phyloP scores from a whole-genome alignment of 2,329 filamentous ascomycete genomes.

The Simplicillium sp. region DNA sequence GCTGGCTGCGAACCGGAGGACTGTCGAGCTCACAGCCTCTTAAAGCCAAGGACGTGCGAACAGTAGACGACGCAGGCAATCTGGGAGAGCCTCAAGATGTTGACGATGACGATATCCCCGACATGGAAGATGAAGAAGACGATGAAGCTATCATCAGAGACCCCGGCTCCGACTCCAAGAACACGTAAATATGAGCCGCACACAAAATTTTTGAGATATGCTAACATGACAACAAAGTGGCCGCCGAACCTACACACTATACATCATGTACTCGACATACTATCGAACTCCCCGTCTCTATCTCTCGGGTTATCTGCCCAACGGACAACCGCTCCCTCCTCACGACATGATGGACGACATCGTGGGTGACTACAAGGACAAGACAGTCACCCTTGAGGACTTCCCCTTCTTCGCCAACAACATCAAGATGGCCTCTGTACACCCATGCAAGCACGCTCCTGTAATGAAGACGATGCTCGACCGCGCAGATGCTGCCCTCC shows the following conservation, averaged over 20 bases:
- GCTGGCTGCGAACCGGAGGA: conserved; percentile 85
- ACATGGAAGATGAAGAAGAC: conserved; percentile 98
- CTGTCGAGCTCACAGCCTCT: conserved; percentile 66
- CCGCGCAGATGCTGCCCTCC: conserved; percentile 85
- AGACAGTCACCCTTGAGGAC: conserved; percentile 95
- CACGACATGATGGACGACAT: conserved; percentile 94
- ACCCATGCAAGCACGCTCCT: conserved; percentile 92
- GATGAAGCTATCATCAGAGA: conserved; percentile 94
- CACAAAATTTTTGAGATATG: too few species aligned
- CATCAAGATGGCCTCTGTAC: conserved; percentile 93
- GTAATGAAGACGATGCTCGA: conserved; percentile 98
- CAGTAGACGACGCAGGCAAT: conserved; percentile 82
- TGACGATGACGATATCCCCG: conserved; percentile 77
- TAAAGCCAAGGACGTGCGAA: conserved; percentile 71
- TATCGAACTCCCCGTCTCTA: conserved; percentile 95
- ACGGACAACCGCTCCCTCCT: conserved; percentile 72
- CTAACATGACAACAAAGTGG: conserved; percentile 40
- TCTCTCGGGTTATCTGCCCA: conserved; percentile 77
- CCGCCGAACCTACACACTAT: conserved; percentile 89
- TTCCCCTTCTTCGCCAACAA: conserved; percentile 89
- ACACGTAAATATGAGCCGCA: conserved; percentile 26
- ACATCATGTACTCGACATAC: conserved; percentile 96
- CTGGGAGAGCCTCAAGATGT: conserved; percentile 64
- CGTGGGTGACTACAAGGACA: conserved; percentile 93
- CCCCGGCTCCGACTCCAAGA: conserved; percentile 37